Evolutionary conservation across 2,329 filamentous ascomycete genomes (phyloP).

Genomic region (Claviceps sp.): DNA sequence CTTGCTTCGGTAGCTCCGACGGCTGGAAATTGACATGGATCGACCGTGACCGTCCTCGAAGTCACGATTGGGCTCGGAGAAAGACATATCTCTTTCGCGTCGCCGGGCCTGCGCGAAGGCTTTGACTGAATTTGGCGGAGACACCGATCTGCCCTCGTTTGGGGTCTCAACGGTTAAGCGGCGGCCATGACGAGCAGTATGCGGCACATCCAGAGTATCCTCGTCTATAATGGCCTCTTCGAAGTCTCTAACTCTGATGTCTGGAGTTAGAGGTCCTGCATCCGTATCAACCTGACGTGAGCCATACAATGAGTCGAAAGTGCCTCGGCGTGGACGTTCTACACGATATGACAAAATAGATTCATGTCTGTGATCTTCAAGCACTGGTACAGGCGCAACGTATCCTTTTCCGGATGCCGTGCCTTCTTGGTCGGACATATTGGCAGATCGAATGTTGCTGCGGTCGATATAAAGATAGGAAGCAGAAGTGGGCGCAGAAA

Average conservation of each 20-base stretch:
- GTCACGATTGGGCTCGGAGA: slow-evolving; percentile 33
- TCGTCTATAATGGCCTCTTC: slow-evolving; percentile 69
- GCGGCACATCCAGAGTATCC: slow-evolving; percentile 48
- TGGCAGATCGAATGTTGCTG: slow-evolving; percentile 7
- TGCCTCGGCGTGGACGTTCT: slow-evolving; percentile 53
- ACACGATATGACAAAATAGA: slow-evolving; percentile 44
- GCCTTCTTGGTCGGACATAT: slow-evolving; percentile 57
- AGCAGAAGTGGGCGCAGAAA: neutral
- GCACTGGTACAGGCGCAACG: slow-evolving; percentile 61
- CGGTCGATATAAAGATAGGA: neutral
- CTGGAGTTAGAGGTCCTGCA: slow-evolving; percentile 14
- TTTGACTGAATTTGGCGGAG: slow-evolving; percentile 93
- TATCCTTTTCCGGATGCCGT: slow-evolving; percentile 47
- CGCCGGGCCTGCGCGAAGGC: slow-evolving; percentile 87
- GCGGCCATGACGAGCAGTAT: slow-evolving; percentile 30
- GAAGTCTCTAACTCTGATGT: slow-evolving; percentile 59
- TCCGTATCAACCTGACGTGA: slow-evolving; percentile 31
- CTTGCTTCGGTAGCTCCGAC: slow-evolving; percentile 43
- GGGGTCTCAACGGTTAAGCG: slow-evolving; percentile 44
- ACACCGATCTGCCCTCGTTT: slow-evolving; percentile 53
- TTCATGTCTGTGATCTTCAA: slow-evolving; percentile 78
- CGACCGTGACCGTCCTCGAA: slow-evolving; percentile 44
- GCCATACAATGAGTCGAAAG: slow-evolving; percentile 57
- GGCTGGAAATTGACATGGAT: slow-evolving; percentile 56
- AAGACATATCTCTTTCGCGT: slow-evolving; percentile 58